Conservation (phyloP, 148 eudicot genomes). For the Fallopia convolvulus region DNA sequence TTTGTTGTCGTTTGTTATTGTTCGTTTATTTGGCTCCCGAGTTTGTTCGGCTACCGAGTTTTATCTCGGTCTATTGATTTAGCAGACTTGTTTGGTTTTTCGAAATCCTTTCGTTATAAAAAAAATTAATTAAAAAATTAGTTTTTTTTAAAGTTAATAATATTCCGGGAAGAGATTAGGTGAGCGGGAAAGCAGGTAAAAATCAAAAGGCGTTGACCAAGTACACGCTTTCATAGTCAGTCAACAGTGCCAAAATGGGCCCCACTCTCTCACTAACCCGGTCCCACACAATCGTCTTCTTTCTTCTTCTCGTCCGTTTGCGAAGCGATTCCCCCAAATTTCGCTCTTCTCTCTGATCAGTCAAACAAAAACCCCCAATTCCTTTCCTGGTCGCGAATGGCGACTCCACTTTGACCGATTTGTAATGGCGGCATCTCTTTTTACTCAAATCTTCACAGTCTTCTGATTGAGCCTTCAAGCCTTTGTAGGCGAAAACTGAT, state of each 20-base stretch:
- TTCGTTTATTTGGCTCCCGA: too few relatives aligned
- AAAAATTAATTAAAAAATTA: background rate
- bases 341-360: background rate
- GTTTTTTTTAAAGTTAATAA: background rate
- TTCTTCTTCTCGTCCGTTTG: background rate
- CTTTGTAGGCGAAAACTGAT: background rate
- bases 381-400: slow-evolving; percentile 5
- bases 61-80: too few relatives aligned
- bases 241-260: background rate
- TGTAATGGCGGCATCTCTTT: background rate
- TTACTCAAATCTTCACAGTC: background rate
- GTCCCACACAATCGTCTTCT: background rate
- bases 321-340: background rate
- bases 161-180: background rate
- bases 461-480: background rate
- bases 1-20: too few relatives aligned
- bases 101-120: too few relatives aligned
- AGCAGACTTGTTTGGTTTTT: too few relatives aligned
- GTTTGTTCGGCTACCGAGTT: too few relatives aligned
- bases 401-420: background rate
- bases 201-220: slow-evolving; percentile 7
- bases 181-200: slow-evolving; percentile 7
- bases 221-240: slow-evolving; percentile 4
- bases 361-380: background rate
- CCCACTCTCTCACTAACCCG: background rate